These are phyloP conservation scores for Trametes coccinea DNA, from an alignment of 768 basidiomycete species.

Conservation along the genomic window DNA sequence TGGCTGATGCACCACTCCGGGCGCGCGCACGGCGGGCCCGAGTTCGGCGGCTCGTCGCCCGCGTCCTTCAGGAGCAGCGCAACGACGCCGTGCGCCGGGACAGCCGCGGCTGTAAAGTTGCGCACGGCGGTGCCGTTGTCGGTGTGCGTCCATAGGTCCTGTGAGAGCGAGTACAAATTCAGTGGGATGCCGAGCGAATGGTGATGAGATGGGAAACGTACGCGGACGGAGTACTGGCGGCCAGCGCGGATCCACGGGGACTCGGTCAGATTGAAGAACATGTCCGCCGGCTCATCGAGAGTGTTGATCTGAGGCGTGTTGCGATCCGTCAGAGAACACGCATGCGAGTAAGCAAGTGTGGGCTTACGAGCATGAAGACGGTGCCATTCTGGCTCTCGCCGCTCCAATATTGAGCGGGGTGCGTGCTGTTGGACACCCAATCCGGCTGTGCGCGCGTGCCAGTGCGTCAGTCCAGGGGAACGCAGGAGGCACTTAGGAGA, in stretches of 20 bases:
- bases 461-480: too few species aligned
- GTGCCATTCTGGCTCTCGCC: conserved; percentile 65
- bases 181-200: background rate
- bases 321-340: background rate
- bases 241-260: conserved; percentile 74
- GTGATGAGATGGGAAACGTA: conserved; percentile 35
- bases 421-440: conserved; percentile 42
- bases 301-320: conserved; percentile 51
- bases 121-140: conserved; percentile 67
- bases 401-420: conserved; percentile 74
- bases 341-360: background rate
- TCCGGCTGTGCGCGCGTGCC: conserved; percentile 31
- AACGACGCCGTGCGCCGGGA: conserved; percentile 70
- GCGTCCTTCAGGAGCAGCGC: conserved; percentile 66
- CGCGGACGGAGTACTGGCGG: conserved; percentile 62
- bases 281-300: conserved; percentile 51
- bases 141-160: conserved; percentile 77
- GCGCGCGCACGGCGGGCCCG: conserved; percentile 57
- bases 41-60: conserved; percentile 62
- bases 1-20: conserved; percentile 58
- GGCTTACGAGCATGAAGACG: conserved; percentile 62
- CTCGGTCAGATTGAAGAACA: conserved; percentile 66
- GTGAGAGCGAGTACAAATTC: background rate
- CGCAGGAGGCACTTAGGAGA: too few species aligned
- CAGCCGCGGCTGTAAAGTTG: conserved; percentile 54